Evolutionary conservation across 225 moss, liverwort and hornwort species (phyloP), one percentile per base, ranked within the genome.

Genomic region (Marchantia paleacea): DNA sequence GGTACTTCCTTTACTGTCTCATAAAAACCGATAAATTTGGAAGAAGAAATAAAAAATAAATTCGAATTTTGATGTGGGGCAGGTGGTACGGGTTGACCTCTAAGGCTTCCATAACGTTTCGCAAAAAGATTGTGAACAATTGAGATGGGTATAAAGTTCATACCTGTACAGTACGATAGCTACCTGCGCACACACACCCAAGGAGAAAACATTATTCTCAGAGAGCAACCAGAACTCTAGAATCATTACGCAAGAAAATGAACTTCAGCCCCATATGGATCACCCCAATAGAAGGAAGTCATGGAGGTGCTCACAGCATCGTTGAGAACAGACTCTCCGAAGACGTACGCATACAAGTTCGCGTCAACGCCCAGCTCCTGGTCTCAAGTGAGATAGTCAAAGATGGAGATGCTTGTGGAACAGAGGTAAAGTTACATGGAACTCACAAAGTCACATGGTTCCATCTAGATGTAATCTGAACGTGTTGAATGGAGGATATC

Each of bases 301-400:
- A 67, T 24, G n/a, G 15, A 80, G 61, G 52, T 77, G 85, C 89
- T 84, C 79, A 96, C 96, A 16, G 96, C 92, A 77, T 96, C 96
- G 79, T 96, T 96, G 7, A 96, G 48, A 0, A 96, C 96, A 31
- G 96, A 92, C n/a, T 96, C 96, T n/a, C 96, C 96, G 83, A 96
- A 96, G 12, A 96, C 96, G 64, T 91, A 96, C 49, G 92, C 90
- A 52, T 96, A 91, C 5, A 96, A 84, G 29, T 96, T 86, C 15
- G 77, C 75, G 80, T 94, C 94, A 47, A 92, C 94, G 26, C 94
- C 90, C 65, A 96, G 88, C 78, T 92, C 96, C 96, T 96, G 83
- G 4, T 79, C 25, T 55, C 16, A 66, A 64, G 15, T 55, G 62
- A 79, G 47, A 61, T n/a, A 14, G 74, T 55, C 12, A 3, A 12